Conservation (phyloP, 106 monocot species). For the Dioscorea alata region DNA sequence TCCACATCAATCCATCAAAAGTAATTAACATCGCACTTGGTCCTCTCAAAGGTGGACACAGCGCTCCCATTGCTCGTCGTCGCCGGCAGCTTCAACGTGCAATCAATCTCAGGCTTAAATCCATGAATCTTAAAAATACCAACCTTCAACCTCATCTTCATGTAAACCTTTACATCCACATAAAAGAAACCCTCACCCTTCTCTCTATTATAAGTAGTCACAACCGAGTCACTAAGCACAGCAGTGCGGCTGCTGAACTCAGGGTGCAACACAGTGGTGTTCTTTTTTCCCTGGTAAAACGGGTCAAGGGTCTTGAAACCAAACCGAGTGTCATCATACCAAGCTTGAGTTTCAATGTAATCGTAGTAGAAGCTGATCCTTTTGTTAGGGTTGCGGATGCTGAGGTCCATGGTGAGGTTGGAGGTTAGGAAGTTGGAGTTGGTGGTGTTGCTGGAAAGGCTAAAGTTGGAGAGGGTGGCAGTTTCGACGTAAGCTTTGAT, state of each 20-base stretch:
- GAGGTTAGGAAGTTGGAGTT: conserved; percentile 8
- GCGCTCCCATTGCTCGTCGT: neutral
- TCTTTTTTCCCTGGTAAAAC: conserved; percentile 31
- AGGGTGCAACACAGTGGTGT: conserved; percentile 3
- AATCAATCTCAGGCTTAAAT: conserved; percentile 4
- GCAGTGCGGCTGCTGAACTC: neutral
- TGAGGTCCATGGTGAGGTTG: conserved; percentile 19
- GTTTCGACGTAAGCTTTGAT: conserved; percentile 37
- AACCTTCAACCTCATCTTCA: conserved; percentile 2
- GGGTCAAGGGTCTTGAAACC: conserved; percentile 28
- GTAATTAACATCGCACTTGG: neutral
- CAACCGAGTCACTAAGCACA: neutral
- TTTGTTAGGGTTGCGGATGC: conserved; percentile 42
- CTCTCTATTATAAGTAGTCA: neutral
- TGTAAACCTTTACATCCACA: neutral
- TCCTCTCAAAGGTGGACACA: conserved; percentile 4
- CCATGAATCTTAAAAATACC: conserved; percentile 5
- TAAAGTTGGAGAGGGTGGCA: conserved; percentile 30
- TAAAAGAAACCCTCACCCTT: conserved; percentile 10
- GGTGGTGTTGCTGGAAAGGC: conserved; percentile 12
- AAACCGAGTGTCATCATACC: conserved; percentile 13
- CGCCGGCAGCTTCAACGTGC: conserved; percentile 5
- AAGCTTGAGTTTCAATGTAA: conserved; percentile 12
- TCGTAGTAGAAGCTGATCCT: conserved; percentile 53
- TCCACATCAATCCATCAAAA: neutral